A percentile compares a stretch with the other conserved stretches of the same genome.
Evolutionary conservation across 2,329 filamentous ascomycete genomes (phyloP).

Genomic region (Akanthomyces muscarius): DNA sequence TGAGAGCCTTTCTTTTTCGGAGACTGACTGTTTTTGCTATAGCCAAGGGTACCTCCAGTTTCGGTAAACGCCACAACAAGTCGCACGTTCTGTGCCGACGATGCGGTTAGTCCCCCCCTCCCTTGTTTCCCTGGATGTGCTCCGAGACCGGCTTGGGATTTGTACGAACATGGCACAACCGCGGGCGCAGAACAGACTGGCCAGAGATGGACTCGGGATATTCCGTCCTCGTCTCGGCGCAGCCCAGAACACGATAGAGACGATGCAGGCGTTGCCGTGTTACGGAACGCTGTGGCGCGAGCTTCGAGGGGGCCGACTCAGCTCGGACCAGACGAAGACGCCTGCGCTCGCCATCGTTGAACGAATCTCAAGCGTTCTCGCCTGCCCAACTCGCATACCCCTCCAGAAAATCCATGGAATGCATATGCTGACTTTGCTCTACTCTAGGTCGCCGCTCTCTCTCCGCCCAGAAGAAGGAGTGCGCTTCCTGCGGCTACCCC

Average conservation of each 20-base stretch:
- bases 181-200: not conserved
- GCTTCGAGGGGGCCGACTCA: not conserved
- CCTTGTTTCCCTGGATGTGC: conserved; percentile 18
- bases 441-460: conserved; percentile 82
- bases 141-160: not conserved
- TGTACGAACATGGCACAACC: not conserved
- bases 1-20: not conserved
- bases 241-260: not conserved
- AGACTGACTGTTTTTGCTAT: conserved; percentile 26
- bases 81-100: conserved; percentile 97
- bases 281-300: too few relatives aligned
- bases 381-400: too few relatives aligned
- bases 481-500: conserved; percentile 92
- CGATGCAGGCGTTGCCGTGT: not conserved
- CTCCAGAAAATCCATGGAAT: not conserved
- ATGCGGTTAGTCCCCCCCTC: conserved; percentile 69
- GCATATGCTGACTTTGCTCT: conserved; percentile 15
- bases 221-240: too few relatives aligned
- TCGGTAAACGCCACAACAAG: conserved; percentile 82
- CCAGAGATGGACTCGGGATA: too few relatives aligned
- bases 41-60: conserved; percentile 57
- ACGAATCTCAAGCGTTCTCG: not conserved
- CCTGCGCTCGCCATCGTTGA: too few relatives aligned
- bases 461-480: conserved; percentile 99
- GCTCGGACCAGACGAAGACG: too few relatives aligned